Conservation (phyloP, 768 basidiomycete genomes). For the Phaeotremella skinneri region DNA sequence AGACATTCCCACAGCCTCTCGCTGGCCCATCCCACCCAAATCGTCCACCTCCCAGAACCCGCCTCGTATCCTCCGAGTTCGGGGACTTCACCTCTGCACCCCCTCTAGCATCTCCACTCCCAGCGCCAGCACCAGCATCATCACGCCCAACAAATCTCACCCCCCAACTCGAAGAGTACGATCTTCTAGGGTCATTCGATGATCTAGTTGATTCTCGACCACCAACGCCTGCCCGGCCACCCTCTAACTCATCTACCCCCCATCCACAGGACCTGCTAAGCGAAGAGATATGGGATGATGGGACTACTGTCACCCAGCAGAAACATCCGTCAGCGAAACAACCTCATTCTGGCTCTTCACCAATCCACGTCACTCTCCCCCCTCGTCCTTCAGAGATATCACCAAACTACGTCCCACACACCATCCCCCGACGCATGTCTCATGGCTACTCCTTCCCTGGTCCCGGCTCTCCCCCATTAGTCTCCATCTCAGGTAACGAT, state of each 20-base stretch:
- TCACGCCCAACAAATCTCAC: not conserved
- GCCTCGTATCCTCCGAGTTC: slow-evolving; percentile 22
- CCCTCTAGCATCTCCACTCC: not conserved
- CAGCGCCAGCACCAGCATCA: not conserved
- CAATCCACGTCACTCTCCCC: slow-evolving; percentile 26
- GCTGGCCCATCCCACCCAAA: not conserved
- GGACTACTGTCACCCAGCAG: slow-evolving; percentile 4
- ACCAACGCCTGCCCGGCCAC: not conserved
- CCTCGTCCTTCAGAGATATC: slow-evolving; percentile 39
- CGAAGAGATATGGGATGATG: slow-evolving; percentile 21
- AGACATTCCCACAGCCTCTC: not conserved
- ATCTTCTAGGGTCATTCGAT: slow-evolving; percentile 37
- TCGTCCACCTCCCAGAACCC: not conserved
- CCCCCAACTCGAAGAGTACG: slow-evolving; percentile 22
- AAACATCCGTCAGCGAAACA: not conserved
- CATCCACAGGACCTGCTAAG: slow-evolving; percentile 17
- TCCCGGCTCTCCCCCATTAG: slow-evolving; percentile 33
- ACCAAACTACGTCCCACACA: slow-evolving; percentile 30
- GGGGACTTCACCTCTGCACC: slow-evolving; percentile 30
- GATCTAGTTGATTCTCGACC: slow-evolving; percentile 5
- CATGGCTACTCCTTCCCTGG: slow-evolving; percentile 13
- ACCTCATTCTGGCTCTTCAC: not conserved
- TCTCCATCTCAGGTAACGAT: slow-evolving; percentile 26
- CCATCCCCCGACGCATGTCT: slow-evolving; percentile 33
- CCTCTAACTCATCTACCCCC: not conserved